Evolutionary conservation across 2,329 filamentous ascomycete genomes (phyloP), one percentile per base, ranked within the genome.

Genomic region (Pseudogymnoascus sp.): DNA sequence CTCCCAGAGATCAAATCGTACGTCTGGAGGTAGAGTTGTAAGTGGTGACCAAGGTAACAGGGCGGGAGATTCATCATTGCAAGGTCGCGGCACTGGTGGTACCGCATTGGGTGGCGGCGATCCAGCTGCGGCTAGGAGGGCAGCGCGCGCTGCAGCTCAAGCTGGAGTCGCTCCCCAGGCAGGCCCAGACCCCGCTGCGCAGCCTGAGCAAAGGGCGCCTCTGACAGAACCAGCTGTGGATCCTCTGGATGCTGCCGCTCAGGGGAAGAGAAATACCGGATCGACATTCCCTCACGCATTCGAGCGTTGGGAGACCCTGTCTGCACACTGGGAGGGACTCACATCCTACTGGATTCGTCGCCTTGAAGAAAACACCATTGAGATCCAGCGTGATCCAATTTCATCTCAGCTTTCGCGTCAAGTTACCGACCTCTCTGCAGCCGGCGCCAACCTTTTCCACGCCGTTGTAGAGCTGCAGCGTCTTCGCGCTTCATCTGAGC

Each of bases 271-370:
- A 1, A 50, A 67, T 22, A 65, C 61, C 65, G 67, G 65, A 68
- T 38, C 61, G 66, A 30, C 81, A 59, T 97, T 99, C 66, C 94
- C 94, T 0, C 94, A 97, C 74, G 94, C 94, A 0, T 99, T 99
- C 70, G 93, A 99, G 74, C 84, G 94, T 63, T 99, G 94, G 94
- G 94, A 99, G 72, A 93, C 90, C 0, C 77, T 99, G 2, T 99
- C 94, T 0, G 95, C 94, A 5, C 93, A 97, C 68, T 99, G 94
- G 94, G 94, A 99, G 73, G 94, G 94, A 4, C 80, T 99, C 62
- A 97, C 94, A 0, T 93, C 91, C 62, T 97, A 96, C 75, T 99
- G 94, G 93, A 94, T 99, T 65, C 88, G 91, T 54, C 87, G 91
- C 67, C 79, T 99, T 6, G 90, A 99, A 74, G 86, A 94, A 71